Evolutionary conservation across 176 grass and related monocot species (phyloP), one percentile per base, ranked within the genome.

Genomic region (Zea luxurians): DNA sequence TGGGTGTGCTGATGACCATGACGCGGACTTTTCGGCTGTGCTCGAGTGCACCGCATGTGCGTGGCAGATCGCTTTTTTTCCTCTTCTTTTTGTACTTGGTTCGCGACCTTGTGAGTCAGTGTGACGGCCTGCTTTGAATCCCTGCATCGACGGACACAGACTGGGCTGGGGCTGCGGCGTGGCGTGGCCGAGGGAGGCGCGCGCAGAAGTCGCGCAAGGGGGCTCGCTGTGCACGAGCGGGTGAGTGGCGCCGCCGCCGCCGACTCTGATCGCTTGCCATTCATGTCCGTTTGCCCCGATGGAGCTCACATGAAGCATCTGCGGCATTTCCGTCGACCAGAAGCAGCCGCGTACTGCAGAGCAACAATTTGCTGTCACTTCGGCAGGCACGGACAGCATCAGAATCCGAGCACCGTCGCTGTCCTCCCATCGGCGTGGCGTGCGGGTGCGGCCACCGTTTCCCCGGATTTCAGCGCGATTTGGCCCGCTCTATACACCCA

Each of bases 31-130:
- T 79, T 69, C 36, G 43, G 0, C 6, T 49, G 80, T 37, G 43
- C 8, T 87, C 68, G 21, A 83, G 61, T 63, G 75, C 68, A 16
- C 53, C 5, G 50, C 80, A 83, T 63, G 80, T 83, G 75, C 81
- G 35, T 42, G 54, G 46, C 61, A 50, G 61, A 45, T 46, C 13
- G 70, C 81, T 68, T 73, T 68, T 27, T 27, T 27, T 27, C 27
- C 1, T 27, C 27, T 27, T 27, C 3, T 27, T 7, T 58, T 7
- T 62, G 75, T 79, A 79, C 75, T 44, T 20, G 60, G 10, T 36
- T 82, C 16, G 27, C 66, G 68, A 53, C 68, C 4, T 67, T 42
- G 27, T 27, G 27, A 27, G 27, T 27, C 27, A 27, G 27, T 27
- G 27, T 47, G 61, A 44, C 7, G 66, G 61, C 36, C 82, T 13